These are phyloP conservation scores for Diaporthe velutina DNA, from an alignment of 2,329 filamentous ascomycete genomes.

Conservation along the genomic window DNA sequence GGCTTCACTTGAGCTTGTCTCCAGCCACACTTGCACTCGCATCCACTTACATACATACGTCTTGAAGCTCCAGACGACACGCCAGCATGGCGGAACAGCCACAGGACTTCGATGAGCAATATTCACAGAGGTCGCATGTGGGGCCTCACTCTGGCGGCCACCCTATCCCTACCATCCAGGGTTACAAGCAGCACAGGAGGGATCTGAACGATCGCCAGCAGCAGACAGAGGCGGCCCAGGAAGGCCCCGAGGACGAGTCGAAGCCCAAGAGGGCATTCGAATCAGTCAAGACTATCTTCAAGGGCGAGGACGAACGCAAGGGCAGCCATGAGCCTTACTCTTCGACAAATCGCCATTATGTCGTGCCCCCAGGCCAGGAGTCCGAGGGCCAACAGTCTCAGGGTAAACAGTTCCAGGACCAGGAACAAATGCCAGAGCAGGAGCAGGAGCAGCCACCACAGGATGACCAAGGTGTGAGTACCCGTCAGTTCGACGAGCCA, in stretches of 20 bases:
- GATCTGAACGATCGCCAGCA: slow-evolving; percentile 57
- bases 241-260: slow-evolving; percentile 51
- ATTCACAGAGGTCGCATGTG: slow-evolving; percentile 49
- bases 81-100: slow-evolving; percentile 52
- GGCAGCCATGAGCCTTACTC: slow-evolving; percentile 52
- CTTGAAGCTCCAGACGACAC: not conserved
- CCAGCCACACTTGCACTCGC: not conserved
- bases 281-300: slow-evolving; percentile 53
- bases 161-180: slow-evolving; percentile 63
- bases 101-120: slow-evolving; percentile 51
- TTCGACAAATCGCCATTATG: slow-evolving; percentile 50
- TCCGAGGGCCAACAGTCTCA: slow-evolving; percentile 30
- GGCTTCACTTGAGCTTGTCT: not conserved
- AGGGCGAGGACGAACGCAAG: slow-evolving; percentile 48
- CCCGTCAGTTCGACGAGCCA: not conserved
- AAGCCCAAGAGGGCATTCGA: slow-evolving; percentile 51
- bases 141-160: slow-evolving; percentile 57
- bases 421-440: slow-evolving; percentile 4
- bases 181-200: slow-evolving; percentile 60
- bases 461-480: slow-evolving; percentile 10
- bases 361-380: slow-evolving; percentile 28
- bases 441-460: not conserved
- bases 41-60: not conserved
- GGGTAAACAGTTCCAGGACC: slow-evolving; percentile 31
- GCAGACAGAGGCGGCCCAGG: slow-evolving; percentile 43